Evolutionary conservation across 306 rosid genomes (phyloP).

Genomic region (Prunus armeniaca): DNA sequence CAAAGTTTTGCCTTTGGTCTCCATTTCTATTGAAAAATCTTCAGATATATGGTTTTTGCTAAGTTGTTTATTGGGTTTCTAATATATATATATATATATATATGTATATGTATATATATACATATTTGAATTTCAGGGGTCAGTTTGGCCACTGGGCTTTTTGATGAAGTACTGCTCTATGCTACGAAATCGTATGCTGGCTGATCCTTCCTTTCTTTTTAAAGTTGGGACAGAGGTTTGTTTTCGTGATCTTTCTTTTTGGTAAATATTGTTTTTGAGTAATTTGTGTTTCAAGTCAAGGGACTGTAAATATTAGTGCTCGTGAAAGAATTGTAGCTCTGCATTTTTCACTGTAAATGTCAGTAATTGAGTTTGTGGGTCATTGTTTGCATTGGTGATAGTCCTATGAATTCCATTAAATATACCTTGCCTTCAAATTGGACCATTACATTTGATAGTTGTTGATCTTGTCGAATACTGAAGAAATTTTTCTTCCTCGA

Average conservation of each 20-base stretch:
- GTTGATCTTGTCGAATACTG: background rate
- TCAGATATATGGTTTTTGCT: background rate
- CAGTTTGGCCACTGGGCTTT: conserved; percentile 61
- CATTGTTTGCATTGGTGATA: background rate
- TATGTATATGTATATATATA: background rate
- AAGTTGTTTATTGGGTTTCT: background rate
- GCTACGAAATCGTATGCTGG: conserved; percentile 84
- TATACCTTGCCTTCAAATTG: background rate
- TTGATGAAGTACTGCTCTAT: conserved; percentile 69
- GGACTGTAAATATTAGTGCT: too few species aligned
- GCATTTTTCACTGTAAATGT: too few species aligned
- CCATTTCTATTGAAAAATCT: background rate
- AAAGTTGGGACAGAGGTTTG: conserved; percentile 93
- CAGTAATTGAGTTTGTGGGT: too few species aligned
- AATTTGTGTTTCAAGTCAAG: background rate
- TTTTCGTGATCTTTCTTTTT: conserved; percentile 2
- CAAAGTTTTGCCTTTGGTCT: background rate
- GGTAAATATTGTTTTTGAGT: background rate
- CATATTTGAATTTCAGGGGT: conserved; percentile 43
- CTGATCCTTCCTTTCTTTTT: conserved; percentile 89
- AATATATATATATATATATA: background rate
- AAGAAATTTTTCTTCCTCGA: background rate
- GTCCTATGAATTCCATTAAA: background rate
- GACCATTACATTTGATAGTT: background rate
- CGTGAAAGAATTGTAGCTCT: too few species aligned